Conservation (phyloP, 2,329 filamentous ascomycete genomes). For the Colletotrichum sp. region DNA sequence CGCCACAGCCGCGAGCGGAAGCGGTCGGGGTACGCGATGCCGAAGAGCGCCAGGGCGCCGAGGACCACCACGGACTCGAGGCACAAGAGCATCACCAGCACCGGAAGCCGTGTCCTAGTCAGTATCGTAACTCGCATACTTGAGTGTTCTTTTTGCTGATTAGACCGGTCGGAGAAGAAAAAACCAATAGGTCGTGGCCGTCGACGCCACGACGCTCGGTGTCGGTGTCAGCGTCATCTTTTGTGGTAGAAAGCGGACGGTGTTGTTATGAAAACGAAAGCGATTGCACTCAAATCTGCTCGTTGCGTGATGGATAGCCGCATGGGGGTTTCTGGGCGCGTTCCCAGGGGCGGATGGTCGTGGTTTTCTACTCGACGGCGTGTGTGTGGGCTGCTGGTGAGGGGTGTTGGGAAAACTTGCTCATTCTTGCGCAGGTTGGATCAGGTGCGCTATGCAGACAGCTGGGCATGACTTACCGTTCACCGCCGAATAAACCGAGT, state of each 20-base stretch:
- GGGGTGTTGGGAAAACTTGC: conserved; percentile 15
- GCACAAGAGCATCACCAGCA: conserved; percentile 5
- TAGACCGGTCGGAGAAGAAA: background rate
- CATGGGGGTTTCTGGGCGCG: background rate
- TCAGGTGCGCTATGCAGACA: background rate
- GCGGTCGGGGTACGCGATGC: conserved; percentile 26
- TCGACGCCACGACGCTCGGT: background rate
- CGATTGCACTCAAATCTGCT: background rate
- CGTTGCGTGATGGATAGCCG: background rate
- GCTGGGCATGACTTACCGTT: background rate
- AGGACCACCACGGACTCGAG: conserved; percentile 24
- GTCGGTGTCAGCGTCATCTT: background rate
- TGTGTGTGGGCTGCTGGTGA: background rate
- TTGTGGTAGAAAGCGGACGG: background rate
- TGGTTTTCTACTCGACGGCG: background rate
- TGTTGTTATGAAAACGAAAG: fast-evolving
- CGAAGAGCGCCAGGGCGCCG: conserved; percentile 22
- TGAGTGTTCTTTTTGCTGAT: background rate
- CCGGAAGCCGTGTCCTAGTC: background rate
- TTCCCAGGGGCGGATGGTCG: background rate
- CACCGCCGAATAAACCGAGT: background rate
- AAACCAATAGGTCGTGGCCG: background rate
- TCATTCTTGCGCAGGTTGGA: conserved; percentile 17
- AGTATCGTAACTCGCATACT: background rate
- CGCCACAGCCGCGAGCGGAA: conserved; percentile 30